Conservation (phyloP, 139 green algal species). For the Chlamydomonas sp. region DNA sequence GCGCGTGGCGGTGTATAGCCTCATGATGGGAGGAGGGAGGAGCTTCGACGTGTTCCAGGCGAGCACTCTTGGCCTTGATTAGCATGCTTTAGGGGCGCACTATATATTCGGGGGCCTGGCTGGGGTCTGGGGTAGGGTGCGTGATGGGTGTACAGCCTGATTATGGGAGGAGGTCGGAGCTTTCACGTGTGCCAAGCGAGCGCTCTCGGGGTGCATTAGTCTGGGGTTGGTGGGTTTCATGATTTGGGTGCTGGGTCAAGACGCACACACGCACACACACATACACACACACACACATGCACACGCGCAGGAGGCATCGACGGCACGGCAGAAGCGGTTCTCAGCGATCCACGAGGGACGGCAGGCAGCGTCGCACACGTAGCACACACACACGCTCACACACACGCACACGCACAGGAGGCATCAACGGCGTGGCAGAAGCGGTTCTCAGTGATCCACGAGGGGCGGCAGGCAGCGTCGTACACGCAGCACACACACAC, state of each 20-base stretch:
- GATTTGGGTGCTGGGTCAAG: neutral
- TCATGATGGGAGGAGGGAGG: conserved; percentile 34
- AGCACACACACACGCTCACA: too few relatives aligned
- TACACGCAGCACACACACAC: too few relatives aligned
- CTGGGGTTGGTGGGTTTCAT: neutral
- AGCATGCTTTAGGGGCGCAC: too few relatives aligned
- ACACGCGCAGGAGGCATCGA: neutral
- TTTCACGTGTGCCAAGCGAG: conserved; percentile 42
- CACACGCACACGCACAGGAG: too few relatives aligned
- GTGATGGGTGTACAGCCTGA: conserved; percentile 43
- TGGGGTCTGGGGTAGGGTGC: too few relatives aligned
- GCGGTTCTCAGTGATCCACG: too few relatives aligned
- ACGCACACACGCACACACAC: neutral
- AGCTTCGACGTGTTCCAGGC: conserved; percentile 45
- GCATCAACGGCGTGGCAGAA: too few relatives aligned
- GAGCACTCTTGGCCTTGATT: neutral
- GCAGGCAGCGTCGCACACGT: too few relatives aligned
- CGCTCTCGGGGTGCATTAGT: neutral
- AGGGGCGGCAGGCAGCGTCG: too few relatives aligned
- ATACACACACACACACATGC: neutral
- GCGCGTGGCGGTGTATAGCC: conserved; percentile 37
- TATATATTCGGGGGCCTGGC: too few relatives aligned
- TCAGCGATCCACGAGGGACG: neutral
- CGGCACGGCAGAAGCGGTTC: neutral
- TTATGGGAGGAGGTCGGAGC: conserved; percentile 30